Evolutionary conservation across 208 protist species (phyloP).

Genomic region (Perkinsela sp.): DNA sequence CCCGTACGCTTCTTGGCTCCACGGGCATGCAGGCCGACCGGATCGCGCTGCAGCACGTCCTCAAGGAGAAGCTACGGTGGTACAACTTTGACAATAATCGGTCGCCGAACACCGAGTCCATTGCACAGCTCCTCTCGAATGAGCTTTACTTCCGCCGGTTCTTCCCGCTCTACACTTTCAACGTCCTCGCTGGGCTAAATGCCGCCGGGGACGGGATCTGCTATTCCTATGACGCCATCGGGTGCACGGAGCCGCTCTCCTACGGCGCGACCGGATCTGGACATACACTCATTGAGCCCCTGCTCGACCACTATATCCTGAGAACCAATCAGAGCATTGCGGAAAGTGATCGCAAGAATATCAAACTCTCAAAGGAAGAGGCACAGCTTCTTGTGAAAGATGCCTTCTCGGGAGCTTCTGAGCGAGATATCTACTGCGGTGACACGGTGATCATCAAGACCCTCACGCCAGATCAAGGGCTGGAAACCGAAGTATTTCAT

Average conservation of each 20-base stretch:
- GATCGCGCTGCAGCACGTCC: constrained; percentile 74
- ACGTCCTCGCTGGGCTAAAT: constrained; percentile 85
- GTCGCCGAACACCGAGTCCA: constrained; percentile 61
- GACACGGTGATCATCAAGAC: constrained; percentile 75
- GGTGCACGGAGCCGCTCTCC: constrained; percentile 72
- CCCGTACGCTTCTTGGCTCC: constrained; percentile 63
- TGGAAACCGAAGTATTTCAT: constrained; percentile 24
- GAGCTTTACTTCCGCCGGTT: constrained; percentile 89
- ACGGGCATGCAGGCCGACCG: constrained; percentile 89
- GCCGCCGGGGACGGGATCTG: constrained; percentile 72
- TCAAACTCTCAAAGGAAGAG: constrained; percentile 27
- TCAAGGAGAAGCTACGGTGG: constrained; percentile 66
- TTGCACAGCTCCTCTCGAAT: constrained; percentile 85
- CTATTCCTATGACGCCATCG: constrained; percentile 92
- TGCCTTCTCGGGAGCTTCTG: constrained; percentile 72
- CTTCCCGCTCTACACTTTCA: constrained; percentile 97
- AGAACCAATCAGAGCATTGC: constrained; percentile 27
- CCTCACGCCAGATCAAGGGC: constrained; percentile 33
- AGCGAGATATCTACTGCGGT: constrained; percentile 89
- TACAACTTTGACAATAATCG: constrained; percentile 75
- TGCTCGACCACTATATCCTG: constrained; percentile 84
- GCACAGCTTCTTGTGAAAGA: constrained; percentile 74
- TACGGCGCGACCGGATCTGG: constrained; percentile 73
- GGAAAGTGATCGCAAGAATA: constrained; percentile 13
- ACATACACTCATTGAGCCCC: constrained; percentile 72